Evolutionary conservation across 2,329 filamentous ascomycete genomes (phyloP).

Genomic region (Botrytis galanthina): DNA sequence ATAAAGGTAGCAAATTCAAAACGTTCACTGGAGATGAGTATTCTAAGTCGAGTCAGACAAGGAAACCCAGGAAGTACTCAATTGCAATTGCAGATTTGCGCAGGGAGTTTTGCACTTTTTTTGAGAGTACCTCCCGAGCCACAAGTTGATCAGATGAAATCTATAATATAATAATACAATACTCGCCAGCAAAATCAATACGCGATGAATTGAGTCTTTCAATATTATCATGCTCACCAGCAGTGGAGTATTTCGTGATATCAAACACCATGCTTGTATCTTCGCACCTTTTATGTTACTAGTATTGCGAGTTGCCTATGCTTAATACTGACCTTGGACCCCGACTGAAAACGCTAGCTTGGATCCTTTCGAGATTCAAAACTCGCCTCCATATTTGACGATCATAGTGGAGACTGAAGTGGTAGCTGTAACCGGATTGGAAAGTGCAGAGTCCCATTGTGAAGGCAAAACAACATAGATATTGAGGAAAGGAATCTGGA

Average conservation of each 20-base stretch:
- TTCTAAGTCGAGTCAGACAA: background rate
- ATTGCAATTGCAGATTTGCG: background rate
- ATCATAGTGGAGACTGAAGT: slow-evolving; percentile 24
- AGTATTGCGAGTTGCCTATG: background rate
- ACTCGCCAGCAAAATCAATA: background rate
- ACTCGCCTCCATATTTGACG: slow-evolving; percentile 33
- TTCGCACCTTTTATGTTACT: slow-evolving; percentile 3
- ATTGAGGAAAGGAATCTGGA: background rate
- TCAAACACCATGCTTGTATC: slow-evolving; percentile 10
- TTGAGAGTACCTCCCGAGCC: background rate
- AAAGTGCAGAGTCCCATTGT: background rate
- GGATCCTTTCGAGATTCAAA: slow-evolving; percentile 35
- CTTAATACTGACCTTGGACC: slow-evolving; percentile 24
- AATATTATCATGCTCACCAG: background rate
- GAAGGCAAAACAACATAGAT: background rate
- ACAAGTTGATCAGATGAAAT: slow-evolving; percentile 4
- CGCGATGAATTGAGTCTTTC: background rate
- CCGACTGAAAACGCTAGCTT: slow-evolving; percentile 36
- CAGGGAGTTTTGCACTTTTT: background rate
- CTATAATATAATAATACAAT: background rate
- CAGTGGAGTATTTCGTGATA: background rate
- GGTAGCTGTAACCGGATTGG: slow-evolving; percentile 10
- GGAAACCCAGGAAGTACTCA: background rate
- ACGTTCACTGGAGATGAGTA: background rate
- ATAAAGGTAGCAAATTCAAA: slow-evolving; percentile 4